Base-by-base conservation (phyloP, 306 rosid genomes). In the Sicyos edulis region DNA sequence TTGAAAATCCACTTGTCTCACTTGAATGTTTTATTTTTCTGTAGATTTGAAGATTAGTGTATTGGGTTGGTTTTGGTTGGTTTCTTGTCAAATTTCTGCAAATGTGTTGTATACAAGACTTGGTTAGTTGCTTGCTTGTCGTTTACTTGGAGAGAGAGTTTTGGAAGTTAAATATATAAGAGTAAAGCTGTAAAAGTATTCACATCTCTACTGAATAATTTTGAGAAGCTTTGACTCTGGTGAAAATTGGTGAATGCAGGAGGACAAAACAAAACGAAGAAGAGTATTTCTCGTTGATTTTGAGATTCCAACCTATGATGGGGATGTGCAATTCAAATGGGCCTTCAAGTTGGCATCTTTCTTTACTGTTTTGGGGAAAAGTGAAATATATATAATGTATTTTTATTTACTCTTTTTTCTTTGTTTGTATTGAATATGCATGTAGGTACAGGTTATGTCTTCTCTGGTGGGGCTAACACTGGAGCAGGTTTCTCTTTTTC, bases 1-100 rank as follows among this genome's bases (percentile, higher is more conserved):
- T 91, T 11, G 93, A 86, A 56, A 88, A 89, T 59, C 96, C 92
- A 34, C 85, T 77, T 73, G 91, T 89, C 64, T 85, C 95, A 3
- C 73, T 93, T 72, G 99, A 91, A 80, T 93, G 99, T 83, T 93
- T 93, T 80, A 93, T 93, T 81, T 93, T 93, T 79, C 88, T 93
- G 76, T 93, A 93, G 82, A 24, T 40, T 13, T 60, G 75, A 34
- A 17, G 11, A 5, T n/a, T n/a, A n/a, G n/a, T n/a, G n/a, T n/a
- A n/a, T n/a, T n/a, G n/a, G 49, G 68, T 32, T 37, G 42, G 42
- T 37, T 37, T 5, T 37, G 42, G 42, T 37, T 40, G 45, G 45
- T 6, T 40, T 40, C 45, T 6, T 40, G 45, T 5, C 45, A 40
- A 40, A 40, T 40, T 40, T 40, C 45, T 40, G 45, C 45, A 6